Conservation (phyloP, 208 protist species). For the Strigomonas oncopelti region DNA sequence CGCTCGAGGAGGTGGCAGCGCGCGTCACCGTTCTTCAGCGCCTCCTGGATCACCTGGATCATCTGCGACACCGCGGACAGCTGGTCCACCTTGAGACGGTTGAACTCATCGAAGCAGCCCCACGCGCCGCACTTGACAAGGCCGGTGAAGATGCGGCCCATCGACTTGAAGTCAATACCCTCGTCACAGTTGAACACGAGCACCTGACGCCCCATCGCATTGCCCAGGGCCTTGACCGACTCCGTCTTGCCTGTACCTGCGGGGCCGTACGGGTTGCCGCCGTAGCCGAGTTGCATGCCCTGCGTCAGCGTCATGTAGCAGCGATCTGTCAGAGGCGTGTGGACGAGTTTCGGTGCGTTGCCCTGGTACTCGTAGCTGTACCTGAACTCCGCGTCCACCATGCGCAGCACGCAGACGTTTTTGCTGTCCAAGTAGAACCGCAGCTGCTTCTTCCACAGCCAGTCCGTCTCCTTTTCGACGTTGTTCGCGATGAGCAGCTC, state of each 20-base stretch:
- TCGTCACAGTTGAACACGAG: slow-evolving; percentile 99
- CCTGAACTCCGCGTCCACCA: slow-evolving; percentile 93
- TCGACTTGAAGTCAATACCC: slow-evolving; percentile 98
- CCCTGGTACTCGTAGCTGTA: slow-evolving; percentile 99
- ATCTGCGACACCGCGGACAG: slow-evolving; percentile 98
- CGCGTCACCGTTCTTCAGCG: slow-evolving; percentile 89
- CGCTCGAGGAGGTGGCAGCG: slow-evolving; percentile 89
- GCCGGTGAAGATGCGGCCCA: slow-evolving; percentile 98
- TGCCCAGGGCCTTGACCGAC: slow-evolving; percentile 97
- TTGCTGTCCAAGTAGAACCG: slow-evolving; percentile 88
- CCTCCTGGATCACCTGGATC: slow-evolving; percentile 98
- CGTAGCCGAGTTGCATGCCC: slow-evolving; percentile 97
- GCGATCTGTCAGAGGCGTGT: slow-evolving; percentile 98
- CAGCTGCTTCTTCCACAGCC: slow-evolving; percentile 97
- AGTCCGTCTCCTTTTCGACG: slow-evolving; percentile 84
- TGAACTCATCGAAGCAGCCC: slow-evolving; percentile 99
- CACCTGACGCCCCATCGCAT: slow-evolving; percentile 96
- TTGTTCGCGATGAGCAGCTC: slow-evolving; percentile 79
- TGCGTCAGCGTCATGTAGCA: slow-evolving; percentile 98
- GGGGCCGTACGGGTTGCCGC: slow-evolving; percentile 98
- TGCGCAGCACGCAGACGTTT: slow-evolving; percentile 80
- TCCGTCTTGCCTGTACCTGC: slow-evolving; percentile 99
- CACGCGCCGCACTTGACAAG: slow-evolving; percentile 98
- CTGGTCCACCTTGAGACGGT: slow-evolving; percentile 98
- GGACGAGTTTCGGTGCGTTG: slow-evolving; percentile 97